Base-by-base conservation (phyloP, 225 moss, liverwort and hornwort genomes). In the Polytrichum formosum region DNA sequence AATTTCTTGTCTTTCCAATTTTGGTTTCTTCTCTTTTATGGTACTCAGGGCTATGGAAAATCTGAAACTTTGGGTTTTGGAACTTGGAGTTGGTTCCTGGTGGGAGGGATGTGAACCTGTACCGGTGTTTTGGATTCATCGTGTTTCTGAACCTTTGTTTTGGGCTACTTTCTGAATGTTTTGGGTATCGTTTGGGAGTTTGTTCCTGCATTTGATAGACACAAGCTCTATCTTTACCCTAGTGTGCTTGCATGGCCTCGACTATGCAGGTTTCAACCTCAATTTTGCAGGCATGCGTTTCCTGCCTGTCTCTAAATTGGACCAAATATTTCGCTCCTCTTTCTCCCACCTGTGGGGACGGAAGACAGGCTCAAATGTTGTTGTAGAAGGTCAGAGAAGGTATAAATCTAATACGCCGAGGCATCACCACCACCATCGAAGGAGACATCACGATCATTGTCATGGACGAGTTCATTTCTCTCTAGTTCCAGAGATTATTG, bases 281-380 rank as follows among this genome's bases (percentile, higher is more conserved):
- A 81, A 73, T 13, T 78, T 76, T 5, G 78, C 76, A 85, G 82
- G 88, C 76, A 85, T 88, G 88, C 88, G 80, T 81, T 80, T 82
- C 78, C 76, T 80, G 82, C 82, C 75, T 74, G 82, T 80, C 58
- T 78, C 60, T 61, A 88, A 80, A 85, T 65, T 78, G 76, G 64
- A 74, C 63, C 82, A 74, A 61, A 75, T 76, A 71, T 67, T 83
- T 53, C 83, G 74, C 66, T 80, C 72, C 59, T 80, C 66, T 85
- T 64, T 78, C 31, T 70, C 70, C 54, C 67, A 76, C 71, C 59
- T 70, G 63, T 75, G 70, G 76, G 78, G 82, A 72, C 75, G 75
- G 46, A 46, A 46, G 72, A 53, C 74, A 62, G 64, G 65, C 25
- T 56, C 56, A 68, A 78, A 31, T 65, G 66, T 77, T 74, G 67